Conservation (phyloP, 192 early-diverging fungal genomes). For the Piromyces sp. region DNA sequence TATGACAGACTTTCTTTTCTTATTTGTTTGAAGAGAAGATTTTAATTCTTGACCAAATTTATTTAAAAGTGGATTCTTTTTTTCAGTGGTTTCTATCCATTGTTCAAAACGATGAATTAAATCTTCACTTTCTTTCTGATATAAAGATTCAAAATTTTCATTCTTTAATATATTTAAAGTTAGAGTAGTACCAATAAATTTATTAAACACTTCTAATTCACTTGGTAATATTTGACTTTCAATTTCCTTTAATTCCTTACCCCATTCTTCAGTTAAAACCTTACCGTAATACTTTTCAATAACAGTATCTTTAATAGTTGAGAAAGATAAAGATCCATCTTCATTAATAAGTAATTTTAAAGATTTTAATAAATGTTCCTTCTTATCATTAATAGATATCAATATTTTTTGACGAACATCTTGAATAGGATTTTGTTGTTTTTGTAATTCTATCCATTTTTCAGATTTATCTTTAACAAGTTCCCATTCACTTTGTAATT, state of each 20-base stretch:
- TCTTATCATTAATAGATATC: background rate
- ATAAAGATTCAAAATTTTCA: background rate
- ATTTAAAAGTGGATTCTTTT: background rate
- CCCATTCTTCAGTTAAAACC: background rate
- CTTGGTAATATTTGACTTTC: background rate
- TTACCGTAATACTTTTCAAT: background rate
- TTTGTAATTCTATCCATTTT: background rate
- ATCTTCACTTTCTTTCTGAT: background rate
- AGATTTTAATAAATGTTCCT: background rate
- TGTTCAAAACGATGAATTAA: background rate
- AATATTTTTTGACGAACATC: background rate
- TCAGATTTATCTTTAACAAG: background rate
- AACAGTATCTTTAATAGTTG: background rate
- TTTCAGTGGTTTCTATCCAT: background rate
- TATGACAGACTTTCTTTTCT: background rate
- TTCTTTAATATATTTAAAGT: background rate
- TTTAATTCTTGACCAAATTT: background rate
- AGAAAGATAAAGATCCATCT: background rate
- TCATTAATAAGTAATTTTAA: background rate
- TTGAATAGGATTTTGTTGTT: background rate
- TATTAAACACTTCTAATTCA: background rate
- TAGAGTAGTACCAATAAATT: background rate
- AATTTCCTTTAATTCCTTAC: background rate
- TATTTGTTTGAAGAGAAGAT: background rate
- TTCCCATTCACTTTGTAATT: background rate